A percentile compares a stretch with the other conserved stretches of the same genome.
Evolutionary conservation across 305 asterid species (phyloP).

Genomic region (Solanum aculeatissimum): DNA sequence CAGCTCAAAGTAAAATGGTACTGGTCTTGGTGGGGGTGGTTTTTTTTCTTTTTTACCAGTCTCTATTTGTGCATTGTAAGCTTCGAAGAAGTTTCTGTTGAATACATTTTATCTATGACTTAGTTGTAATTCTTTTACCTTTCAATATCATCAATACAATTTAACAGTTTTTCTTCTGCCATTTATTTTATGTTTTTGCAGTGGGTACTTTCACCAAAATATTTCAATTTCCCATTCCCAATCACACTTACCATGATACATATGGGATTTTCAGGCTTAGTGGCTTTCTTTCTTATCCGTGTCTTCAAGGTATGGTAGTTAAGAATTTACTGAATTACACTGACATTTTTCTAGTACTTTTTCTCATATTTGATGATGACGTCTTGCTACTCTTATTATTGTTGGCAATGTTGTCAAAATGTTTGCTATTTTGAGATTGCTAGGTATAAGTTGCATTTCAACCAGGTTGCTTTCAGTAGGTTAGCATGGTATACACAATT

Average conservation of each 20-base stretch:
- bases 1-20: not conserved
- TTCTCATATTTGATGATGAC: not conserved
- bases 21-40: not conserved
- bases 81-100: not conserved
- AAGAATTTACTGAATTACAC: not conserved
- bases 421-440: not conserved
- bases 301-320: conserved; percentile 62
- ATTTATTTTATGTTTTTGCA: conserved; percentile 28
- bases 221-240: conserved; percentile 93
- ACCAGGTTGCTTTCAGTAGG: not conserved
- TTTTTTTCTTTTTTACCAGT: not conserved
- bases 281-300: conserved; percentile 82
- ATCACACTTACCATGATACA: conserved; percentile 98
- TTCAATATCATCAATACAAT: not conserved
- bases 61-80: not conserved
- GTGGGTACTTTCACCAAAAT: conserved; percentile 99
- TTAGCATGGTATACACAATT: not conserved
- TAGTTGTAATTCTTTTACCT: not conserved
- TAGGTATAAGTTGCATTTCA: not conserved
- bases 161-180: conserved; percentile 1
- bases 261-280: conserved; percentile 95
- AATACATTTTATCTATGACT: not conserved
- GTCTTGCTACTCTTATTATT: not conserved
- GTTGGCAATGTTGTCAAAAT: not conserved
- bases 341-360: not conserved